Base-by-base conservation (phyloP, 2,329 filamentous ascomycete genomes). In the Zasmidium cellare region DNA sequence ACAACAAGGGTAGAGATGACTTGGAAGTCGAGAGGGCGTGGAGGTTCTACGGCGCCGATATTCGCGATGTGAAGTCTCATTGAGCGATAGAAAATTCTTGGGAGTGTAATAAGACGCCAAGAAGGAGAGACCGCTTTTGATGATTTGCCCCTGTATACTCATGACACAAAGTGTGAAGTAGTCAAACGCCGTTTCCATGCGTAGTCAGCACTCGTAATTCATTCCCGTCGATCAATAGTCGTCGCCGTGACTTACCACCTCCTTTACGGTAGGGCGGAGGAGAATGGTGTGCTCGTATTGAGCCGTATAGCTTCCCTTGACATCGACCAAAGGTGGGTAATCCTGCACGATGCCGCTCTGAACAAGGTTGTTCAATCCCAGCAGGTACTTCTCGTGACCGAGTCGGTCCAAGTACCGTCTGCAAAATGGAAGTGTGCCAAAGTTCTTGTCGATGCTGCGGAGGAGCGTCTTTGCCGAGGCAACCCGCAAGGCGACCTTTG, bases 391-490 rank as follows among this genome's bases (percentile, higher is more conserved):
- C 46, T 86, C 78, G 18, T 82, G 69, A 0, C 85, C 85, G n/a
- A 87, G 73, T n/a, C 84, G 80, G 46, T 87, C 84, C 24, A 88
- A 77, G 61, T 87, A 87, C 7, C 85, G 81, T 19, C 84, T 78
- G 56, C 78, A 85, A 67, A 87, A 87, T 1, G 84, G 82, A 24
- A 88, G 65, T 0, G 81, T 84, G 19, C 84, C 83, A 57, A 88
- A 88, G 58, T 87, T 85, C 64, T 84, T 80, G 51, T 82, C 78
- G 65, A 88, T 87, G 0, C 76, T 82, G 65, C 82, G 83, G 59
- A 84, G 76, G 44, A 88, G 69, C 5, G 79, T 77, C 58, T 82
- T 84, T 12, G 85, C 84, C 1, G 81, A 83, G 2, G 79, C 74
- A 11, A 84, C 77, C 16, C 72, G 62, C 18, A 75, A 65, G 5